Evolutionary conservation across 73 alveolate species (phyloP).

Genomic region (Paramecium sexaurelia): DNA sequence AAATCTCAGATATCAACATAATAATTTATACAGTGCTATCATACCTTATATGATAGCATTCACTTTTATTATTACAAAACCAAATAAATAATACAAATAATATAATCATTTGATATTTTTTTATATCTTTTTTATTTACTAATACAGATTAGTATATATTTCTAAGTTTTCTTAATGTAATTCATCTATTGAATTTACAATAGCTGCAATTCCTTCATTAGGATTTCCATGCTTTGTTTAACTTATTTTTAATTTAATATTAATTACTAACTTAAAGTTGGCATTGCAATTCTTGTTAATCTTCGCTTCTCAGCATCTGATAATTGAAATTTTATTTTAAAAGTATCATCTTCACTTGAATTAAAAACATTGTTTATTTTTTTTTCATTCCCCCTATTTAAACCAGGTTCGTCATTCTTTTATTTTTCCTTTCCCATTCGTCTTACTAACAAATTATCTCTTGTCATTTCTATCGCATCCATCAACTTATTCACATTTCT

Average conservation of each 20-base stretch:
- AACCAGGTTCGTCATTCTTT: neutral
- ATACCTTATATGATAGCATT: neutral
- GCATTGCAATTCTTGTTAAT: neutral
- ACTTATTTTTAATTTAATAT: neutral
- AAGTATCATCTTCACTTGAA: conserved; percentile 6
- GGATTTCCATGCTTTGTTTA: neutral
- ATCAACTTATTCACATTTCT: conserved; percentile 36
- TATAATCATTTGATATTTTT: conserved; percentile 1
- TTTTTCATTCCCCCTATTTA: neutral
- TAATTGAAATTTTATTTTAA: neutral
- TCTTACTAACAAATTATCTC: conserved; percentile 16
- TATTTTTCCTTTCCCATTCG: conserved; percentile 25
- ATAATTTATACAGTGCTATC: neutral
- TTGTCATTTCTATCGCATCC: conserved; percentile 46
- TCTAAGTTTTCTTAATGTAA: neutral
- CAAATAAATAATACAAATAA: neutral
- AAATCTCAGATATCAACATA: neutral
- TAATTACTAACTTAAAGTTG: neutral
- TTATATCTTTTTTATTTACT: neutral
- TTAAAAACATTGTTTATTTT: neutral
- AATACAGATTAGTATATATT: neutral
- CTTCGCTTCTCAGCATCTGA: conserved; percentile 6
- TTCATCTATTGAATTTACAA: conserved; percentile 11
- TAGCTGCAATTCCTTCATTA: neutral
- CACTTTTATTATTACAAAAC: neutral